Evolutionary conservation across 2,329 filamentous ascomycete genomes (phyloP).

Genomic region (Penicillium sclerotiorum): DNA sequence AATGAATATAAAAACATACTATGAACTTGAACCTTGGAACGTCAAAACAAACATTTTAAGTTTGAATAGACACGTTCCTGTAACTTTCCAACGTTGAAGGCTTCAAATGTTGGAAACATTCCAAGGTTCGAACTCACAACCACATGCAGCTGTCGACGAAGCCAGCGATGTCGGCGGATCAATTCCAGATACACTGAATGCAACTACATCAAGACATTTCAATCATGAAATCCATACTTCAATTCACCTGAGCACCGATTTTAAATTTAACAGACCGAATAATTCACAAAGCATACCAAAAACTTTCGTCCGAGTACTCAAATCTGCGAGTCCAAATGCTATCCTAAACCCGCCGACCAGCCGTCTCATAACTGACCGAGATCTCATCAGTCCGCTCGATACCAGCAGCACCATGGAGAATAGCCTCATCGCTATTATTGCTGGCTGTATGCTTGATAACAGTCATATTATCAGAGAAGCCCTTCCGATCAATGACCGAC

Average conservation of each 20-base stretch:
- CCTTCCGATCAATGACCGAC: constrained; percentile 4
- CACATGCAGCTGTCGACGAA: no score
- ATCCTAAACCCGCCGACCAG: neutral
- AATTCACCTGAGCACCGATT: no score
- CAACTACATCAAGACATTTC: neutral
- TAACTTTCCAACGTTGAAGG: no score
- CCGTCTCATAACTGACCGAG: constrained; percentile 18
- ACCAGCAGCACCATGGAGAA: constrained; percentile 18
- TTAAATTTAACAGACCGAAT: no score
- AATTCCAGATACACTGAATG: no score
- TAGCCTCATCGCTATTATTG: constrained; percentile 22
- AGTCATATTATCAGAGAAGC: constrained; percentile 2
- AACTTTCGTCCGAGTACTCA: neutral
- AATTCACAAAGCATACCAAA: neutral
- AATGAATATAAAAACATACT: no score
- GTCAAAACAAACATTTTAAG: no score
- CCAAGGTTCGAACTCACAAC: no score
- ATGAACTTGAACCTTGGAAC: no score
- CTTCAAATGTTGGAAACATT: no score
- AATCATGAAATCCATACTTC: neutral
- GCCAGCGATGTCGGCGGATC: no score
- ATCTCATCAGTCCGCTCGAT: constrained; percentile 28
- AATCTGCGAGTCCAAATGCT: neutral
- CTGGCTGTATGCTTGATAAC: constrained; percentile 2
- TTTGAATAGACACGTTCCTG: no score